Conservation (phyloP, 352 stramenopile genomes). For the Globisporangium mamillatum region DNA sequence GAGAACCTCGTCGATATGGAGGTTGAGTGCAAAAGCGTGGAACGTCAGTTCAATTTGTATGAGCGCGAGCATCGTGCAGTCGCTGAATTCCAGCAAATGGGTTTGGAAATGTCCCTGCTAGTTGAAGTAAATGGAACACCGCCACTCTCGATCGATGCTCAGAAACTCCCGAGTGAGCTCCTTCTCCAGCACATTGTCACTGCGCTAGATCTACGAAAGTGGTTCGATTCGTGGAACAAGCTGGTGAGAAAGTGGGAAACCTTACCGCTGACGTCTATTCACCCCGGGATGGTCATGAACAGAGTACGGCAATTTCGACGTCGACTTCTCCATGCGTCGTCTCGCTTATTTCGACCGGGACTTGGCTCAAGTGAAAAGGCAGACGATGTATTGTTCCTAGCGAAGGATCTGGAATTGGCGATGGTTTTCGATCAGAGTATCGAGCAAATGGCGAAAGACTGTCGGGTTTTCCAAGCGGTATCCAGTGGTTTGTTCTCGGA, state of each 20-base stretch:
- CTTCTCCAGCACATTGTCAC: conserved; percentile 53
- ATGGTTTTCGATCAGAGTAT: conserved; percentile 36
- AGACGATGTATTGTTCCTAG: conserved; percentile 8
- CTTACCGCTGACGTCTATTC: conserved; percentile 33
- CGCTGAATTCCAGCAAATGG: conserved; percentile 16
- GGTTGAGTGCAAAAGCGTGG: conserved; percentile 39
- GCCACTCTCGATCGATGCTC: background rate
- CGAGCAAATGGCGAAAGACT: conserved; percentile 40
- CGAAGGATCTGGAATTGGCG: conserved; percentile 32
- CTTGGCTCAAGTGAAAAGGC: conserved; percentile 16
- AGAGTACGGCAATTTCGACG: conserved; percentile 60
- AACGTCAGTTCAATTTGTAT: conserved; percentile 37
- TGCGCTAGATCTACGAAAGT: conserved; percentile 53
- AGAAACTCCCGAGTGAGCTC: conserved; percentile 39
- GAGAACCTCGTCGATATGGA: conserved; percentile 54
- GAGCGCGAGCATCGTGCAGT: conserved; percentile 43
- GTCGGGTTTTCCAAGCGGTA: conserved; percentile 49
- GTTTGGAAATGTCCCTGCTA: background rate
- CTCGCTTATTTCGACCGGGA: conserved; percentile 24
- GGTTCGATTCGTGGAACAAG: conserved; percentile 48
- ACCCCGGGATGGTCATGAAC: conserved; percentile 48
- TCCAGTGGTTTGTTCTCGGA: conserved; percentile 36
- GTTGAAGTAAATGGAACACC: background rate
- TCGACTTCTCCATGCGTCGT: conserved; percentile 37
- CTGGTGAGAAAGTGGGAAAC: conserved; percentile 48